Evolutionary conservation across 108 stramenopile species (phyloP).

Genomic region (Fistulifera pelliculosa): DNA sequence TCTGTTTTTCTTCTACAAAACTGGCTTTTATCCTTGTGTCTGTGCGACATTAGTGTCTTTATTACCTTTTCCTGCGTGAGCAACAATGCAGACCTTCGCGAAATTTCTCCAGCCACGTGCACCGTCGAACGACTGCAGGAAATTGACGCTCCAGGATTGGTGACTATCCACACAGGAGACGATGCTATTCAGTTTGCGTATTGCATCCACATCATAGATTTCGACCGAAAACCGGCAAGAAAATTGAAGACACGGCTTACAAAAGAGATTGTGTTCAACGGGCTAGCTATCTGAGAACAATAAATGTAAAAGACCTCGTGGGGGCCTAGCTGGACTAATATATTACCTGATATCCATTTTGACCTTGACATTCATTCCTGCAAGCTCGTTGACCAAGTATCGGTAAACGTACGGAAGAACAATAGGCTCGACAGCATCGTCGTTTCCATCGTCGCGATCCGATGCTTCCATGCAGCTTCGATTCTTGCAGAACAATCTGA

Average conservation of each 20-base stretch:
- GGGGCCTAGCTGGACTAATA: not conserved
- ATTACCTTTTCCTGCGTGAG: slow-evolving; percentile 16
- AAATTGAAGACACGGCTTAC: slow-evolving; percentile 33
- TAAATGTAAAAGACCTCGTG: too few species aligned
- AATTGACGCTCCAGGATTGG: slow-evolving; percentile 10
- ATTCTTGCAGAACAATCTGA: slow-evolving; percentile 74
- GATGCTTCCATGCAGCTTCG: slow-evolving; percentile 60
- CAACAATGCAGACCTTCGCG: not conserved
- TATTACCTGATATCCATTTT: slow-evolving; percentile 60
- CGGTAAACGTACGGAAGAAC: slow-evolving; percentile 96
- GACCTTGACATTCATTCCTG: slow-evolving; percentile 96
- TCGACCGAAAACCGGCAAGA: slow-evolving; percentile 48
- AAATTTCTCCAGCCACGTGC: not conserved
- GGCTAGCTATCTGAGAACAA: not conserved
- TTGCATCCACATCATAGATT: slow-evolving; percentile 50
- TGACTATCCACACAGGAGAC: not conserved
- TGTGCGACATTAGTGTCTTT: slow-evolving; percentile 73
- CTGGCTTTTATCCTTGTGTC: slow-evolving; percentile 55
- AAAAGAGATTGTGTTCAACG: slow-evolving; percentile 19
- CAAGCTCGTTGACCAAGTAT: slow-evolving; percentile 96
- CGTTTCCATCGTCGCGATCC: slow-evolving; percentile 53
- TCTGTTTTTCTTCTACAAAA: slow-evolving; percentile 48
- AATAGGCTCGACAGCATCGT: slow-evolving; percentile 79
- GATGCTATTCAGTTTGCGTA: slow-evolving; percentile 13
- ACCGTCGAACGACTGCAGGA: slow-evolving; percentile 8